A percentile compares a stretch with the other conserved stretches of the same genome.
Evolutionary conservation across 441 rosid genomes (phyloP).

Genomic region (Erodium moschatum): DNA sequence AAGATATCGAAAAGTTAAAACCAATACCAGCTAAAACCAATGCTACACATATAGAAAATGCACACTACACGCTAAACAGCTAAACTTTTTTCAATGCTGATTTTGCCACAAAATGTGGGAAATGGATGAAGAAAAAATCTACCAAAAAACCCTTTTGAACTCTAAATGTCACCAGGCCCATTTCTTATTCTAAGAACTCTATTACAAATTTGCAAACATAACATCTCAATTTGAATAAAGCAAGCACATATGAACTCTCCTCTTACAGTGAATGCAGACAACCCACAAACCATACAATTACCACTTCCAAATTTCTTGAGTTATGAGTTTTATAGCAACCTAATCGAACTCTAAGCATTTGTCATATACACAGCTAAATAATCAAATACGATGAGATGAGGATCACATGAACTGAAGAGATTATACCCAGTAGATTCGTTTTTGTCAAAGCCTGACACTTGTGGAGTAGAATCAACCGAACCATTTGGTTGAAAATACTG

Average conservation of each 20-base stretch:
- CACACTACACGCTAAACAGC: not conserved
- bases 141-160: not conserved
- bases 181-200: not conserved
- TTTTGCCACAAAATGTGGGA: not conserved
- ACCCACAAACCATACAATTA: constrained; percentile 2
- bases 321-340: constrained; percentile 14
- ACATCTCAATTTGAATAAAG: not conserved
- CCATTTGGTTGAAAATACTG: constrained; percentile 36
- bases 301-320: not conserved
- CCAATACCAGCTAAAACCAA: not conserved
- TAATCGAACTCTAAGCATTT: not conserved
- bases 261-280: not conserved
- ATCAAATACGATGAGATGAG: constrained; percentile 17
- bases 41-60: not conserved
- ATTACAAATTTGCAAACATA: not conserved
- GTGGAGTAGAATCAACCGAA: constrained; percentile 72
- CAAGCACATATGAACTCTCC: not conserved
- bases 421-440: constrained; percentile 57
- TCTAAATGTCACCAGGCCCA: not conserved
- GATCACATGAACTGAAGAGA: constrained; percentile 74
- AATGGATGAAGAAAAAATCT: not conserved
- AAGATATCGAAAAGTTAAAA: not conserved
- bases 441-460: constrained; percentile 65
- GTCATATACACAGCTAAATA: constrained; percentile 1
- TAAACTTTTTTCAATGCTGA: not conserved